Evolutionary conservation across 192 early-diverging fungal genomes (phyloP), one percentile per base, ranked within the genome.

Genomic region (Hyaloraphidium curvatum): DNA sequence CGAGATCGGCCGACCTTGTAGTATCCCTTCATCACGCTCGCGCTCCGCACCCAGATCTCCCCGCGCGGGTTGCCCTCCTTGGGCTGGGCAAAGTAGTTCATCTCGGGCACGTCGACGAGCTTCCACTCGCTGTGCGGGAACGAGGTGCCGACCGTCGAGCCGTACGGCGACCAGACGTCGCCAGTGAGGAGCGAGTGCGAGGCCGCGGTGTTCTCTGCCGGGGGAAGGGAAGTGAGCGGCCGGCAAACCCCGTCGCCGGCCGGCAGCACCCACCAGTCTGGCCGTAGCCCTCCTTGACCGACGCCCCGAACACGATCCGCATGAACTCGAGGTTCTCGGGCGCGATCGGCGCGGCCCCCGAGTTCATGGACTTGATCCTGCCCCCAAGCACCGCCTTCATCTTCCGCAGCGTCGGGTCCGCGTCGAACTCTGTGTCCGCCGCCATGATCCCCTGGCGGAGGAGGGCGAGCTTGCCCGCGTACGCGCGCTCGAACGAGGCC

Each of bases 71-170:
- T 63, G 3, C 86, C 86, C 56, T n/a, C n/a, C n/a, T n/a, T n/a
- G n/a, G n/a, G n/a, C 21, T 61, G 72, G 1, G 86, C 69, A 4
- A 72, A 62, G 61, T 95, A 95, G 48, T 78, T 70, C 71, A 97
- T 82, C 19, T 91, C 86, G 1, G 91, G 85, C 0, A 91, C 82
- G 61, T 84, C 84, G 0, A 86, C 75, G 48, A 97, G 68, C 69
- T 94, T 97, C 59, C 91, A 63, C 68, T 91, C 86, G 16, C 64
- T 59, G 57, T 72, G 74, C 13, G 80, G 76, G 39, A 79, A 68
- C n/a, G 87, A 86, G 3, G 74, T 59, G 40, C 50, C 50, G 16
- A 51, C 50, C 9, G 9, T 9, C 13, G 13, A 14, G 9, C 50
- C 50, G 21, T 13, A 28, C 11, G 50, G 50, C 9, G 17, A 51